A percentile compares a stretch with the other conserved stretches of the same genome.
Conservation (phyloP, 2,329 filamentous ascomycete species). For the Epichloe gansuensis region DNA sequence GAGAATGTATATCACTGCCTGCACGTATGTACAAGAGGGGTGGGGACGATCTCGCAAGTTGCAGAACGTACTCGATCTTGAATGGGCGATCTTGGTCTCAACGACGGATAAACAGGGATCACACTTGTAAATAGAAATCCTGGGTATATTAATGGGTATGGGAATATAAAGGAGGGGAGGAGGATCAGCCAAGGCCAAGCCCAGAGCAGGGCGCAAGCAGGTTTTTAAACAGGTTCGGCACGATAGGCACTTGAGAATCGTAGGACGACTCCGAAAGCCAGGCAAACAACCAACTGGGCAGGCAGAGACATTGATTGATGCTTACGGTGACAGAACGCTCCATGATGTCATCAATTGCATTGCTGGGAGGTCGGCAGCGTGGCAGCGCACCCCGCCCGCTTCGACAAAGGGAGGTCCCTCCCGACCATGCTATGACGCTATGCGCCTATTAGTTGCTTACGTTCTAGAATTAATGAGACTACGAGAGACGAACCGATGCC, state of each 20-base stretch:
- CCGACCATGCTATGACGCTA: too few species aligned
- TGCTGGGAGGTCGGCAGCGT: background rate
- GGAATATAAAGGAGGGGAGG: background rate
- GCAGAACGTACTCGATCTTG: background rate
- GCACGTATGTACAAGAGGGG: background rate
- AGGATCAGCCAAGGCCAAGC: background rate
- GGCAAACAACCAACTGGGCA: background rate
- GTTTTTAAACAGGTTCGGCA: constrained; percentile 2
- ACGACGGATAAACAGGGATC: background rate
- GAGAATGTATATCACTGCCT: background rate
- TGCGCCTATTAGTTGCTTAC: too few species aligned
- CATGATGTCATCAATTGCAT: constrained; percentile 22
- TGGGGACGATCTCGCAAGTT: background rate
- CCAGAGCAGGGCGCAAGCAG: background rate
- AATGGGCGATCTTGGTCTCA: background rate
- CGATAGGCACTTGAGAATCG: background rate
- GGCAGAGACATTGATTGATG: background rate
- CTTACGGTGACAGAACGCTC: constrained; percentile 16
- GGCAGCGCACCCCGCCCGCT: too few species aligned
- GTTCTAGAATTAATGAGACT: too few species aligned
- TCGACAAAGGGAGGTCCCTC: too few species aligned
- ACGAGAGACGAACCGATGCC: too few species aligned
- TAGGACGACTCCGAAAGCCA: background rate
- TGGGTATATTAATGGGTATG: background rate
- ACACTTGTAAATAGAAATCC: background rate